Conservation (phyloP, 306 rosid genomes). For the Astragalus membranaceus region DNA sequence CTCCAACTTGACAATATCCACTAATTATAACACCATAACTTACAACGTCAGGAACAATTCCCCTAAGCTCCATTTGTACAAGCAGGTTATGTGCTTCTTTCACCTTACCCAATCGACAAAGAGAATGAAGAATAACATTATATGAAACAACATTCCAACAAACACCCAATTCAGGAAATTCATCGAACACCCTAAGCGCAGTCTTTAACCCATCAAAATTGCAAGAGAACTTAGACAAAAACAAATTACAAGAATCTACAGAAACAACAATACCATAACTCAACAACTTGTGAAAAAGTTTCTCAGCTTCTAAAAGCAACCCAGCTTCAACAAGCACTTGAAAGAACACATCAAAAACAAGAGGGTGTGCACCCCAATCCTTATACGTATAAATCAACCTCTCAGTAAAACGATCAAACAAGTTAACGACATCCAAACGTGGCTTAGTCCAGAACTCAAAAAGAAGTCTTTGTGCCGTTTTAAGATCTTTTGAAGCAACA, state of each 20-base stretch:
- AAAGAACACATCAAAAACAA: slow-evolving; percentile 66
- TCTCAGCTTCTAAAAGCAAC: slow-evolving; percentile 51
- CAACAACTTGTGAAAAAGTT: slow-evolving; percentile 49
- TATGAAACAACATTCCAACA: slow-evolving; percentile 63
- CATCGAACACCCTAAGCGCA: slow-evolving; percentile 46
- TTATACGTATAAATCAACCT: slow-evolving; percentile 73
- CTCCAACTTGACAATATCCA: slow-evolving; percentile 56
- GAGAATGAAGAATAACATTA: slow-evolving; percentile 56
- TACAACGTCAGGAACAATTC: slow-evolving; percentile 61
- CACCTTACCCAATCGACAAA: slow-evolving; percentile 57
- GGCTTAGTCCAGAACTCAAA: slow-evolving; percentile 53
- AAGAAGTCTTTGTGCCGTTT: slow-evolving; percentile 53
- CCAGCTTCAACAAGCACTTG: slow-evolving; percentile 71
- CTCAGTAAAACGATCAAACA: slow-evolving; percentile 41
- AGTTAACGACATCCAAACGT: slow-evolving; percentile 25
- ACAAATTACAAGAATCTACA: slow-evolving; percentile 72
- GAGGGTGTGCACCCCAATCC: slow-evolving; percentile 75
- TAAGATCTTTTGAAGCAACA: slow-evolving; percentile 52
- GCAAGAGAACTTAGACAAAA: slow-evolving; percentile 43
- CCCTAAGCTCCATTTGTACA: slow-evolving; percentile 61
- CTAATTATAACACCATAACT: slow-evolving; percentile 69
- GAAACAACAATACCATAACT: slow-evolving; percentile 57
- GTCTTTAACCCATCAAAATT: slow-evolving; percentile 34
- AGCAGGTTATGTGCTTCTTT: slow-evolving; percentile 72
- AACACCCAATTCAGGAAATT: slow-evolving; percentile 59